Conservation (phyloP, 495 filamentous ascomycete genomes). For the Hyaloscypha finlandica region DNA sequence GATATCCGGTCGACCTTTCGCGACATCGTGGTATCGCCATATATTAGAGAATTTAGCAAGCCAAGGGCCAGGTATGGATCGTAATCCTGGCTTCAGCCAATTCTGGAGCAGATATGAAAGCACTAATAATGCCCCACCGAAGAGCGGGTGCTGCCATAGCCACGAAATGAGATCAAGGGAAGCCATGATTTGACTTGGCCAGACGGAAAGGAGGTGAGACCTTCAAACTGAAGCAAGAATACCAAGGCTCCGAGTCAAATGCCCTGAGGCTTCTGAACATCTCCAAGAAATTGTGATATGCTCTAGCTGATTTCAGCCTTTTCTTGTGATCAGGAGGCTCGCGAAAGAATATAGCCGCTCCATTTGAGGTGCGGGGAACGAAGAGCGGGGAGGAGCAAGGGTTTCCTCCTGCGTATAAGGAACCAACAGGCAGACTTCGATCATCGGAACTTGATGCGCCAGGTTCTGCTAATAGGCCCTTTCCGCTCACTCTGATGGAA, state of each 20-base stretch:
- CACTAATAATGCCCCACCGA: not conserved
- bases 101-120: not conserved
- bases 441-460: not conserved
- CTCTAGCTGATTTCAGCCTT: not conserved
- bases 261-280: no score
- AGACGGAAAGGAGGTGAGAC: no score
- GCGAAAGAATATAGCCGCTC: not conserved
- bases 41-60: constrained; percentile 10
- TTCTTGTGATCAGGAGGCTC: not conserved
- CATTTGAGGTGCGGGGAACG: not conserved
- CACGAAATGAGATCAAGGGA: not conserved
- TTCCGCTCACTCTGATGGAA: not conserved
- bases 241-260: no score
- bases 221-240: no score
- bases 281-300: no score
- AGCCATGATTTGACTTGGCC: not conserved
- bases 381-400: not conserved
- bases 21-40: constrained; percentile 6
- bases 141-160: not conserved
- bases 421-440: not conserved
- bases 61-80: constrained; percentile 14
- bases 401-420: not conserved
- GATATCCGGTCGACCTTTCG: not conserved
- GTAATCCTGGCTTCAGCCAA: constrained; percentile 1
- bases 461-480: not conserved